Evolutionary conservation across 768 basidiomycete genomes (phyloP).

Genomic region (Leccinellum rugosiceps): DNA sequence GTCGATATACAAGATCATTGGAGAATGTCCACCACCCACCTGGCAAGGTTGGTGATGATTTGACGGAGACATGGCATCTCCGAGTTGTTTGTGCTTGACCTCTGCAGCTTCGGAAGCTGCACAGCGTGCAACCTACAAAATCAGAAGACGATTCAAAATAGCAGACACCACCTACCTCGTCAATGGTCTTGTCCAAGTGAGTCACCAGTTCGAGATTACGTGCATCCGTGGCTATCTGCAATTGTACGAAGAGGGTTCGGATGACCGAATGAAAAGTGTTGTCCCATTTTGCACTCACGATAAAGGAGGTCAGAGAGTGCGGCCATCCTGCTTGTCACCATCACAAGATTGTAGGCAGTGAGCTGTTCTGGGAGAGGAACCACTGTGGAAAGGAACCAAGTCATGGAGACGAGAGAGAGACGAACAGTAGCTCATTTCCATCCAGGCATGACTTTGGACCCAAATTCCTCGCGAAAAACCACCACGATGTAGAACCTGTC

Average conservation of each 20-base stretch:
- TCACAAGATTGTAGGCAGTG: no score
- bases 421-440: no score
- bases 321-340: no score
- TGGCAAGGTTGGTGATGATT: slow-evolving; percentile 80
- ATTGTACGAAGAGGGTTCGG: slow-evolving; percentile 66
- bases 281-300: no score
- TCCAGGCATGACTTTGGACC: slow-evolving; percentile 36
- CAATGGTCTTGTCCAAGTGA: slow-evolving; percentile 51
- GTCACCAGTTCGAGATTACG: slow-evolving; percentile 64
- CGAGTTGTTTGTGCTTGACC: no score
- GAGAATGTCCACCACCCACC: slow-evolving; percentile 33
- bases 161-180: slow-evolving; percentile 34
- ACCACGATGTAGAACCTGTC: slow-evolving; percentile 61
- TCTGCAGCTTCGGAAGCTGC: slow-evolving; percentile 62
- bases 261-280: slow-evolving; percentile 73
- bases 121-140: slow-evolving; percentile 50
- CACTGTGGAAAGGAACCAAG: no score
- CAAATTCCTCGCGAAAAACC: slow-evolving; percentile 60
- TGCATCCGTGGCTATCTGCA: slow-evolving; percentile 65
- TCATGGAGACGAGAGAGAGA: no score
- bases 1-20: not conserved
- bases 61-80: slow-evolving; percentile 84
- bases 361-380: no score
- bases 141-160: not conserved
- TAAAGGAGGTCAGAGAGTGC: no score